Base-by-base conservation (phyloP, 2,329 filamentous ascomycete genomes). In the Penicillium sp. region DNA sequence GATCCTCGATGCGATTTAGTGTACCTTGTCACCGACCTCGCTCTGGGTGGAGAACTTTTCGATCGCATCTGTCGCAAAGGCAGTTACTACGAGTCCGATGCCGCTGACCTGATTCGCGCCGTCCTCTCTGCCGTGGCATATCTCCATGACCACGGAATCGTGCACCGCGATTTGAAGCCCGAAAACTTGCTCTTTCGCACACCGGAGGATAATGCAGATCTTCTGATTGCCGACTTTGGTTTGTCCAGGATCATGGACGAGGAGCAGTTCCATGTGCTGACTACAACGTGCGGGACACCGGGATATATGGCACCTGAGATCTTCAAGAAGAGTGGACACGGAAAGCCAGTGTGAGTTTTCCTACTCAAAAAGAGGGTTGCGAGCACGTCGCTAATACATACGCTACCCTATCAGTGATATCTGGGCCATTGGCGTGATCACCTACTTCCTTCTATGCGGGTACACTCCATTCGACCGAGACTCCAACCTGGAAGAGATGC, bases 301-400 rank as follows among this genome's bases (percentile, higher is more conserved):
- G 93, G 93, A 42, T 98, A 98, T 73, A 98, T 98, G 93, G 93
- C 93, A 2, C 93, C 93, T 20, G 93, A 98, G 71, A 98, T 98
- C 64, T 98, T 98, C 76, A 95, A 95, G 72, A 98, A 98, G 78
- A 91, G 87, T 6, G 93, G 93, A 24, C 93, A 98, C 69, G 93
- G 93, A 56, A 98, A 97, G 73, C 91, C 93, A 60, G 93, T 98
- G 81, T 84, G 78, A 58, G 75, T 51, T 8, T 37, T 37, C 4
- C 4, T 4, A 37, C 9, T 20, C 3, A 8, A 10, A 10, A 1
- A 4, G 32, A 6, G 1, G 15, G 4, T 5, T 37, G 5, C 4
- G 15, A 10, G 15, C 20, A 37, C 33, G 3, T 18, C 15, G 10
- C 33, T 37, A 37, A 37, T 37, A 20, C 33, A 10, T 20, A 8